Conservation (phyloP, 2,329 filamentous ascomycete genomes). For the Malbranchea zuffiana region DNA sequence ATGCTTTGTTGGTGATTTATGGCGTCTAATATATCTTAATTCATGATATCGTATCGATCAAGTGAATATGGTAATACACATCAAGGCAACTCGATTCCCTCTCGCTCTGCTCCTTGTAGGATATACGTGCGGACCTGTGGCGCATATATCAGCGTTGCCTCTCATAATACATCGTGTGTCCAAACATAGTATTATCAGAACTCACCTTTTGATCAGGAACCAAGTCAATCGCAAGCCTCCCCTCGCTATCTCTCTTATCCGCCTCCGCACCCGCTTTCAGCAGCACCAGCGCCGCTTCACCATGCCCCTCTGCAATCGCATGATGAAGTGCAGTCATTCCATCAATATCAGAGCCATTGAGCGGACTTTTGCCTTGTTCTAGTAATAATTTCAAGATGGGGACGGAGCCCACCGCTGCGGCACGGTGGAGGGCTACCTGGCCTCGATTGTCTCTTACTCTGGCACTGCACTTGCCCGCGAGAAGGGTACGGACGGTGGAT, state of each 20-base stretch:
- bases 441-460: constrained; percentile 73
- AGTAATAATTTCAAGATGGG: constrained; percentile 75
- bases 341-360: constrained; percentile 71
- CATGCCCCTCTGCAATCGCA: constrained; percentile 47
- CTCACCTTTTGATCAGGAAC: constrained; percentile 75
- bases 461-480: constrained; percentile 64
- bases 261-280: constrained; percentile 76
- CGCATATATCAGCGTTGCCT: background rate
- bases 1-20: no score
- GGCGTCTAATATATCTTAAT: background rate
- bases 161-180: background rate
- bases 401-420: constrained; percentile 78
- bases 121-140: constrained; percentile 63
- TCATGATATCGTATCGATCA: background rate
- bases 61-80: background rate
- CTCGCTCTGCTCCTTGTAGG: constrained; percentile 63
- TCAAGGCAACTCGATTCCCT: constrained; percentile 59
- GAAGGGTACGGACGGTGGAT: constrained; percentile 65
- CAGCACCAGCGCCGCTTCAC: constrained; percentile 71
- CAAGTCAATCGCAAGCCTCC: constrained; percentile 62
- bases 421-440: constrained; percentile 84
- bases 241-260: constrained; percentile 63
- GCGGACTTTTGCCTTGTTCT: constrained; percentile 60
- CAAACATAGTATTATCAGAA: no score
- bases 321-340: constrained; percentile 89